These are phyloP conservation scores for Spinacia oleracea DNA, from an alignment of 179 eudicot species.

Conservation along the genomic window DNA sequence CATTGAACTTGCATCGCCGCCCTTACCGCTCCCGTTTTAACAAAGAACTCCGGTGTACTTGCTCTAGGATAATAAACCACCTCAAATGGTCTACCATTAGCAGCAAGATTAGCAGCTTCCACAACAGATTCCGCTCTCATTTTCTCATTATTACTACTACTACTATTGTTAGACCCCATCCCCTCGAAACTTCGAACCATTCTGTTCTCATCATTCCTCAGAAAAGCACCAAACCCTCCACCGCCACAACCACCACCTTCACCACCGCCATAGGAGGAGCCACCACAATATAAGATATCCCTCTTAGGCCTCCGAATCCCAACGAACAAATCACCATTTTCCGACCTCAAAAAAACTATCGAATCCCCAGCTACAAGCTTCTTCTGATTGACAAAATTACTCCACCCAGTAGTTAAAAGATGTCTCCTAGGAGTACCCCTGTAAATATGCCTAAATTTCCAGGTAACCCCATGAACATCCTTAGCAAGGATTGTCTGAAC, in stretches of 20 bases:
- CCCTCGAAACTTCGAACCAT: conserved; percentile 24
- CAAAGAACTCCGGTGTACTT: conserved; percentile 37
- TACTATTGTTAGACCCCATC: background rate
- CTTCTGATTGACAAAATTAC: conserved; percentile 44
- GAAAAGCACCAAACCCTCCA: conserved; percentile 27
- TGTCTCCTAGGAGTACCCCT: conserved; percentile 48
- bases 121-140: conserved; percentile 25
- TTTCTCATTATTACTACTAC: background rate
- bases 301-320: conserved; percentile 46
- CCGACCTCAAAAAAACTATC: conserved; percentile 38
- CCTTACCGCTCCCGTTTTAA: conserved; percentile 30
- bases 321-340: conserved; percentile 42
- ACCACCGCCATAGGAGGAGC: conserved; percentile 12
- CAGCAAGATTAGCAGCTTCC: conserved; percentile 29
- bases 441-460: conserved; percentile 51
- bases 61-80: conserved; percentile 41
- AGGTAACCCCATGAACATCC: conserved; percentile 48
- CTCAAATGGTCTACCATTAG: conserved; percentile 30
- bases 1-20: conserved; percentile 35
- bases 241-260: too few species aligned
- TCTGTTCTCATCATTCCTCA: conserved; percentile 33
- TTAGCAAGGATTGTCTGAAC: conserved; percentile 42
- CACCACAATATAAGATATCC: conserved; percentile 32
- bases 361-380: conserved; percentile 49
- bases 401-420: conserved; percentile 44